Conservation (phyloP, 177 flowering plant species). For the Vitis hybrid region DNA sequence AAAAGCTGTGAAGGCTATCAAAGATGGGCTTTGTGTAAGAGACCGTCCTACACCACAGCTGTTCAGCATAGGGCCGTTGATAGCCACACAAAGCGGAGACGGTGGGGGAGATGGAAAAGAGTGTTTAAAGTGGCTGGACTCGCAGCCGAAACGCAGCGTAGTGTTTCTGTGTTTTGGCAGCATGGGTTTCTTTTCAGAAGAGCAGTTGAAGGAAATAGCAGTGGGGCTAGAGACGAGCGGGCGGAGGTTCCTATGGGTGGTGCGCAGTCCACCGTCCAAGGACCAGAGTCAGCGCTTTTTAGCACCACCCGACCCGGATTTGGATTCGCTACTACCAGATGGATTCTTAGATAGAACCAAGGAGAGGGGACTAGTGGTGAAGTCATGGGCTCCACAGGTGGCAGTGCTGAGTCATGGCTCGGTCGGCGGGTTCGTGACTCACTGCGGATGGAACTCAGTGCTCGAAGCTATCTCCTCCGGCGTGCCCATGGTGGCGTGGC, state of each 20-base stretch:
- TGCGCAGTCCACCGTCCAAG: constrained; percentile 19
- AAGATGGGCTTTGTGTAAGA: constrained; percentile 24
- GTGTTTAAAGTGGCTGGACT: constrained; percentile 13
- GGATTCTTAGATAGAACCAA: constrained; percentile 30
- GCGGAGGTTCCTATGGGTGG: constrained; percentile 33
- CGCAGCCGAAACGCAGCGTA: constrained; percentile 16
- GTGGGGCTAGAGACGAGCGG: constrained; percentile 31
- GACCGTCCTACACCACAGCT: constrained; percentile 25
- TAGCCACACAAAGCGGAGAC: background rate
- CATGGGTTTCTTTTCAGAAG: constrained; percentile 24
- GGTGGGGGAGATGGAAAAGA: background rate
- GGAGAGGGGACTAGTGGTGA: constrained; percentile 27
- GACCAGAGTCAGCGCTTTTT: background rate
- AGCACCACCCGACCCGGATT: constrained; percentile 17
- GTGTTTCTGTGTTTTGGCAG: constrained; percentile 39
- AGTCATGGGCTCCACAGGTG: constrained; percentile 28
- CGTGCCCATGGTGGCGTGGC: constrained; percentile 35
- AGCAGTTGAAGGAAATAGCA: constrained; percentile 33
- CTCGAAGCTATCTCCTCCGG: constrained; percentile 26
- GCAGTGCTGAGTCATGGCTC: constrained; percentile 21
- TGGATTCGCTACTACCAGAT: constrained; percentile 23
- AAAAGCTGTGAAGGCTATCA: constrained; percentile 23
- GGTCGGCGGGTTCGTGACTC: constrained; percentile 29
- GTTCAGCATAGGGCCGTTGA: constrained; percentile 32
- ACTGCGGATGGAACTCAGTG: constrained; percentile 39